Evolutionary conservation across 2,329 filamentous ascomycete species (phyloP), one percentile per base, ranked within the genome.

Genomic region (Cytospora piceae): DNA sequence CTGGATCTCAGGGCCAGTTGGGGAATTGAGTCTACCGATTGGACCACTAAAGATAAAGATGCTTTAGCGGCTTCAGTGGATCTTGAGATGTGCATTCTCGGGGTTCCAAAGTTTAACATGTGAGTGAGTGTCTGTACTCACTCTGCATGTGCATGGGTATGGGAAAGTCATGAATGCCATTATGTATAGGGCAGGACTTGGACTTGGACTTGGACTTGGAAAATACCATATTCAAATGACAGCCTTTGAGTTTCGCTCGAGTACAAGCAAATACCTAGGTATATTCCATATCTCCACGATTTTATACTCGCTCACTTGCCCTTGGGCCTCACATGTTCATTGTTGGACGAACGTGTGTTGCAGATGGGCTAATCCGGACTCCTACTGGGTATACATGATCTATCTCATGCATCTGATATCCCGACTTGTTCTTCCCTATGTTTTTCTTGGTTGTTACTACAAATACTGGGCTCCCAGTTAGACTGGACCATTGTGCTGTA

Each of bases 11-110:
- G 49, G 49, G 29, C 37, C 14, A 20, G 37, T 54, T 51, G 53
- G 60, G 60, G 52, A 39, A 52, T 63, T 63, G 61, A 39, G 61
- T 31, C 22, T 51, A 31, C 63, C 58, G 58, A 65, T 61, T 65
- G 63, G 63, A 24, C 37, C 53, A 29, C 42, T 49, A 61, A 39
- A 51, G 59, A 66, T 39, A 59, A 55, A 42, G 60, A 29, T 34
- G 63, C 63, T 27, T 49, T 60, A 61, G 63, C 63, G 60, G 60
- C 52, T 63, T n/a, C 27, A 58, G 64, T 63, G 64, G 64, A 60
- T 55, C 64, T 58, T 37, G 34, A 34, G 60, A 24, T 22, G n/a
- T 49, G 22, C 60, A 32, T 3, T 17, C 27, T 6, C 39, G 56
- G 60, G 60, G 37, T 54, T 46, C 54, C 2, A 20, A 24, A 42